Evolutionary conservation across 306 rosid genomes (phyloP).

Genomic region (Malus orientalis): DNA sequence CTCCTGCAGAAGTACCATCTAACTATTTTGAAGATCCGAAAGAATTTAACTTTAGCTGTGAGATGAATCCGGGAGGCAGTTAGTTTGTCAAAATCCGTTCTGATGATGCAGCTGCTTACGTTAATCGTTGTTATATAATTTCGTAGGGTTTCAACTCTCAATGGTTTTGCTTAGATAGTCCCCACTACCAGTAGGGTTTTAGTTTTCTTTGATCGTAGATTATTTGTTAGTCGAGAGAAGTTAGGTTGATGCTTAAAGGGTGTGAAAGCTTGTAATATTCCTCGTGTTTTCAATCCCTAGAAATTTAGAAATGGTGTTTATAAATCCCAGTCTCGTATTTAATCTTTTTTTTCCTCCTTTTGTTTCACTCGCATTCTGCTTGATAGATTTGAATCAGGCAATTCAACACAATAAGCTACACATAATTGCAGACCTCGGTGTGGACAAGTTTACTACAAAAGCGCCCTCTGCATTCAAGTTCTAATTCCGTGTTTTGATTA

Average conservation of each 20-base stretch:
- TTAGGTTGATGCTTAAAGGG: not conserved
- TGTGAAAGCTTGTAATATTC: not conserved
- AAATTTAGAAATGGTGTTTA: not conserved
- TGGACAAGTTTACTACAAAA: no score
- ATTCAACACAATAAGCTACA: not conserved
- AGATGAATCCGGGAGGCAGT: not conserved
- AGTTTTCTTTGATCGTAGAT: not conserved
- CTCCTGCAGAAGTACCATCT: constrained; percentile 73
- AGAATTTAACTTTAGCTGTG: not conserved
- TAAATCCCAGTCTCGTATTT: not conserved
- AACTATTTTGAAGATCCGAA: constrained; percentile 42
- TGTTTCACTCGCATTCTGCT: not conserved
- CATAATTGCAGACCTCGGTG: no score
- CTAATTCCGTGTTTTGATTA: not conserved
- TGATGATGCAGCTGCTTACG: not conserved
- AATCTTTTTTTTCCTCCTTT: not conserved
- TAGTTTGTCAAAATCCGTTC: not conserved
- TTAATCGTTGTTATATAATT: not conserved
- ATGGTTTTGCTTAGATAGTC: not conserved
- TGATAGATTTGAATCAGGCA: not conserved
- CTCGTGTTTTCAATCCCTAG: not conserved
- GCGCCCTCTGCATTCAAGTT: not conserved
- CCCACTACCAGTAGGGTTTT: not conserved
- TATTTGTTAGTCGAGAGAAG: not conserved
- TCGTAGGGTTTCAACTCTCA: not conserved